Percentiles rank a stretch among this genome's conserved stretches.
These are phyloP conservation scores for Tripterygium wilfordii DNA, from an alignment of 177 flowering plant species.

Conservation along the genomic window DNA sequence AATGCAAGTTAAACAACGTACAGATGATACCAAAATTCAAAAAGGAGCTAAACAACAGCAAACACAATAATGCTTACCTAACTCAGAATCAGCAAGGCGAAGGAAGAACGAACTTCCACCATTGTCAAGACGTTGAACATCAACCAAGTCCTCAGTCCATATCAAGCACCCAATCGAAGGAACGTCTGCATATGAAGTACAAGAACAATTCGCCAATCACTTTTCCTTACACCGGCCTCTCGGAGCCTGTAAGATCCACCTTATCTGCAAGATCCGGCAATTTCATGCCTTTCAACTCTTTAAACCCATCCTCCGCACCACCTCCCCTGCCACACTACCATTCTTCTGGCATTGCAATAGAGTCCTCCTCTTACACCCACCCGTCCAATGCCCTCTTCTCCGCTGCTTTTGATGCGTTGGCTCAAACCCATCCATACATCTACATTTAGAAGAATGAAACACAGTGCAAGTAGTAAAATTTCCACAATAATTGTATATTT, in stretches of 20 bases:
- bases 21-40: too few species aligned
- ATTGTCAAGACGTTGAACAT: slow-evolving; percentile 28
- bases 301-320: slow-evolving; percentile 31
- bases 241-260: not conserved
- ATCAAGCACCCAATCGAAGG: slow-evolving; percentile 43
- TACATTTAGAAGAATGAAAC: slow-evolving; percentile 18
- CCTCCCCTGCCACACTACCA: slow-evolving; percentile 1
- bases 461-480: slow-evolving; percentile 27
- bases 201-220: slow-evolving; percentile 51
- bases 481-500: slow-evolving; percentile 40
- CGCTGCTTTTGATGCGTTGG: slow-evolving; percentile 25
- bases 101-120: slow-evolving; percentile 26
- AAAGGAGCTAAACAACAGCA: too few species aligned
- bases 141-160: slow-evolving; percentile 42
- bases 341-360: slow-evolving; percentile 33
- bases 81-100: slow-evolving; percentile 48
- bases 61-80: slow-evolving; percentile 41
- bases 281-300: slow-evolving; percentile 19
- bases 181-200: slow-evolving; percentile 34
- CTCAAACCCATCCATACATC: slow-evolving; percentile 41
- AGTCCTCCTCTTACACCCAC: slow-evolving; percentile 48
- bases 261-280: slow-evolving; percentile 44
- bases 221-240: slow-evolving; percentile 18
- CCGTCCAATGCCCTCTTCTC: slow-evolving; percentile 42
- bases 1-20: too few species aligned